Evolutionary conservation across 345 rosid species (phyloP), one percentile per base, ranked within the genome.

Genomic region (Abelmoschus esculentus): DNA sequence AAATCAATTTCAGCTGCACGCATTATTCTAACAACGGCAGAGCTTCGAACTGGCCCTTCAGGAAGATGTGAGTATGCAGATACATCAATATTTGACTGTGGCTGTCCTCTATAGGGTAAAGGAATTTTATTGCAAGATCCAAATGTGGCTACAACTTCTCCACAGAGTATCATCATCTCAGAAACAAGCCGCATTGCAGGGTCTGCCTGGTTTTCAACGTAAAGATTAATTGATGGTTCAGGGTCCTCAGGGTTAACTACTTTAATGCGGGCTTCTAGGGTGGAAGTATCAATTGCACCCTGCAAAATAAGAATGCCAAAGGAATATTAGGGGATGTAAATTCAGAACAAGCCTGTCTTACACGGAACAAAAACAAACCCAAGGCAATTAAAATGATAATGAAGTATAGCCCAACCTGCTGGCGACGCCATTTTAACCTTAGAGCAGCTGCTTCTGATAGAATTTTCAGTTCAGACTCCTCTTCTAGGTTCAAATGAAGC

Each of bases 111-210:
- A 76, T 91, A 93, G 6, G 98, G 98, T 79, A 93, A 79, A 31
- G 95, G 86, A 64, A 93, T 83, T 75, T 87, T 88, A 72, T 89
- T 85, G 75, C 60, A 71, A 52, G 85, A 88, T 53, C 98, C 96
- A 76, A 80, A 93, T 47, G 92, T 82, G 54, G 98, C 98, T 73
- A 93, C 69, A 73, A 74, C 92, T 77, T 93, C 98, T 61, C 98
- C 98, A 76, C 98, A 93, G 57, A 93, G 97, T 76, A 93, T 81
- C 97, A 93, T 93, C 96, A 93, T 88, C 85, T 93, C 98, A 75
- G 90, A 85, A 55, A 93, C 97, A 70, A 93, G 91, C 77, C 91
- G 86, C 98, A 91, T 87, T 44, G 97, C 97, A 64, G 82, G 91
- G 26, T 89, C 92, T 60, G 97, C 88, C 78, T 91, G 98, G 76